These are phyloP conservation scores for Thermothielavioides terrestris DNA, from an alignment of 495 filamentous ascomycete genomes.

Conservation along the genomic window DNA sequence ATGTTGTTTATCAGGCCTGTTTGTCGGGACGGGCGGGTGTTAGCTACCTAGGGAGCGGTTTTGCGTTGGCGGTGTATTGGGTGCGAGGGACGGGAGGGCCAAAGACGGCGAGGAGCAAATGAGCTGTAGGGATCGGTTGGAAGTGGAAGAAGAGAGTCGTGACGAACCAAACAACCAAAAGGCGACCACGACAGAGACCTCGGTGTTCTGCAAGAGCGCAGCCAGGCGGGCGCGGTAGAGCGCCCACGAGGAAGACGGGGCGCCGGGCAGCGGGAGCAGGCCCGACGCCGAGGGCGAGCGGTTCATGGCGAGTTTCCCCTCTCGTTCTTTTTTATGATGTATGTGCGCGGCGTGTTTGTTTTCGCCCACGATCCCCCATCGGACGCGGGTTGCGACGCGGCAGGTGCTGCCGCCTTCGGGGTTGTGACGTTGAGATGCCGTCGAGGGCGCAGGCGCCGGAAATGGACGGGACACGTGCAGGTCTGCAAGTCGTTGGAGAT, in stretches of 20 bases:
- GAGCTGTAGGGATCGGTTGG: background rate
- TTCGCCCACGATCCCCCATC: background rate
- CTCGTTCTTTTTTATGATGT: background rate
- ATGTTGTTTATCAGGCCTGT: slow-evolving; percentile 94
- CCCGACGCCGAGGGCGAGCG: slow-evolving; percentile 6
- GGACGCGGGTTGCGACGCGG: background rate
- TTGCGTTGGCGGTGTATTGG: background rate
- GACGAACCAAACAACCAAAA: slow-evolving; percentile 88
- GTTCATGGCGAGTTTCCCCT: slow-evolving; percentile 6
- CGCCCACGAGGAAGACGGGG: slow-evolving; percentile 67
- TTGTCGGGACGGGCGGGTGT: background rate
- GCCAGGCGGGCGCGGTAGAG: slow-evolving; percentile 57
- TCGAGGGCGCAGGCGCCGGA: too few relatives aligned
- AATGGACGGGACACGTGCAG: too few relatives aligned
- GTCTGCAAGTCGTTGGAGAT: too few relatives aligned
- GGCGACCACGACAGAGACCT: slow-evolving; percentile 64
- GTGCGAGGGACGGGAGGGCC: background rate
- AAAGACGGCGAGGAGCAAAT: background rate
- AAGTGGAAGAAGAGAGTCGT: background rate
- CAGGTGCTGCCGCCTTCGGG: background rate
- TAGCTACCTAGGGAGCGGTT: too few relatives aligned
- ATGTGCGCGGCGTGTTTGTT: background rate
- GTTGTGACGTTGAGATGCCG: background rate
- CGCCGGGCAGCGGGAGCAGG: slow-evolving; percentile 48
- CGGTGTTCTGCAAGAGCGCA: slow-evolving; percentile 54